Evolutionary conservation across 768 basidiomycete species (phyloP).

Genomic region (Mycena rosella): DNA sequence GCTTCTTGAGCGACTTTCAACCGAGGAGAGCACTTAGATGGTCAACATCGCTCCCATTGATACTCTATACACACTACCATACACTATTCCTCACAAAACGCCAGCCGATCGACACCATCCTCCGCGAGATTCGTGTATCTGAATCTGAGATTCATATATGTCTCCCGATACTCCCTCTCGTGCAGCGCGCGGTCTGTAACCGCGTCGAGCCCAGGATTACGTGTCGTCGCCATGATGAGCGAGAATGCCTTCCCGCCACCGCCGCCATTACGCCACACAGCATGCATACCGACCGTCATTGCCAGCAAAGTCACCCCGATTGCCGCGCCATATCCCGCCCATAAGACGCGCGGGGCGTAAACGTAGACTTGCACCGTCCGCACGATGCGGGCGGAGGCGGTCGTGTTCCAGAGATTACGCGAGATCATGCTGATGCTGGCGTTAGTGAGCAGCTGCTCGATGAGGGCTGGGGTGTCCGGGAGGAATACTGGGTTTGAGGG

Average conservation of each 20-base stretch:
- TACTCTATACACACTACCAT: too few relatives aligned
- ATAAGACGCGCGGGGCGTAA: conserved; percentile 5
- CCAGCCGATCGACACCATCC: background rate
- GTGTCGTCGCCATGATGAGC: conserved; percentile 24
- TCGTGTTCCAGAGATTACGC: conserved; percentile 11
- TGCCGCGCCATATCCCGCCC: conserved; percentile 16
- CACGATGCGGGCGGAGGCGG: background rate
- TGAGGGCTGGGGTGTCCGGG: conserved; percentile 16
- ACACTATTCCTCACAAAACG: conserved; percentile 6
- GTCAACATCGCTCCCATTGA: too few relatives aligned
- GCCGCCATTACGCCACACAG: conserved; percentile 19
- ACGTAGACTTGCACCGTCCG: conserved; percentile 4
- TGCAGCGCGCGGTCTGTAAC: conserved; percentile 17
- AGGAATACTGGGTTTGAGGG: conserved; percentile 4
- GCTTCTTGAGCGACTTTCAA: too few relatives aligned
- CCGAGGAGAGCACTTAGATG: too few relatives aligned
- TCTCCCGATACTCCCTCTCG: conserved; percentile 17
- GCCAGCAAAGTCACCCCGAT: conserved; percentile 3
- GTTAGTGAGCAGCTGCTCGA: conserved; percentile 24
- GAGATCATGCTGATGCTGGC: conserved; percentile 16
- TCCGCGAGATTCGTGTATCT: conserved; percentile 8
- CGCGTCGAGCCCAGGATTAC: conserved; percentile 13
- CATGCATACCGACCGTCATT: conserved; percentile 13
- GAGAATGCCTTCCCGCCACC: conserved; percentile 26
- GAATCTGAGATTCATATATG: conserved; percentile 16